Percentiles rank a stretch among this genome's conserved stretches.
phyloP scores from a whole-genome alignment of 2,329 filamentous ascomycete genomes.

The Trichoderma semiorbis region DNA sequence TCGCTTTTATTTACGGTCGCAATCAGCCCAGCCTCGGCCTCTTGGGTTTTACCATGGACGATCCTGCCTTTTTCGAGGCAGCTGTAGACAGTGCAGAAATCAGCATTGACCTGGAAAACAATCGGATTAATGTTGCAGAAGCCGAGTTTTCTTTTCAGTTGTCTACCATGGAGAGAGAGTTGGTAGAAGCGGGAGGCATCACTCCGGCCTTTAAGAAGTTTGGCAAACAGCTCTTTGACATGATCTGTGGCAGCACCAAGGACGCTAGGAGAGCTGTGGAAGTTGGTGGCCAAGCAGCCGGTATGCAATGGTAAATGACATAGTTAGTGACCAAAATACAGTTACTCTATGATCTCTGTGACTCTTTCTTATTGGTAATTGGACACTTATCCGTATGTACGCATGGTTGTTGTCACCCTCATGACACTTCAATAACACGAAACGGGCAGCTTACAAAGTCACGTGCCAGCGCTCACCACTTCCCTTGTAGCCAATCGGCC shows the following conservation, averaged over 20 bases:
- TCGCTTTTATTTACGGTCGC: conserved; percentile 44
- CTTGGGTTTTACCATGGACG: conserved; percentile 39
- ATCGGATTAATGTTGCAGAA: conserved; percentile 21
- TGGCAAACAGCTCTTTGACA: conserved; percentile 33
- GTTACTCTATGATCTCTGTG: background rate
- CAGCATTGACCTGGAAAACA: conserved; percentile 32
- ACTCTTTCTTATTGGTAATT: background rate
- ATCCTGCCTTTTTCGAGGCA: conserved; percentile 37
- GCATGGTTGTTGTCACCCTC: background rate
- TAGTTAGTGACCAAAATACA: background rate
- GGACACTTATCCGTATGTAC: no score
- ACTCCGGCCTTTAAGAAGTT: conserved; percentile 38
- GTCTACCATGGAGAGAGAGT: conserved; percentile 37
- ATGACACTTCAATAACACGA: background rate
- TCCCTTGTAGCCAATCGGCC: background rate
- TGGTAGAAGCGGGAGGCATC: conserved; percentile 37
- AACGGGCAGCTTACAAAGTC: background rate
- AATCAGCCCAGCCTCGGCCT: conserved; percentile 46
- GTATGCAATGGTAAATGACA: conserved; percentile 1
- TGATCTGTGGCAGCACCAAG: conserved; percentile 11
- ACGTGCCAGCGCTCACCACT: background rate
- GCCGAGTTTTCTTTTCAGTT: conserved; percentile 34
- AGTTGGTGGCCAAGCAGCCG: background rate
- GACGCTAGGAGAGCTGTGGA: background rate
- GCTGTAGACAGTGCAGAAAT: conserved; percentile 36